Base-by-base conservation (phyloP, 495 filamentous ascomycete species). In the Penicillium salamii region DNA sequence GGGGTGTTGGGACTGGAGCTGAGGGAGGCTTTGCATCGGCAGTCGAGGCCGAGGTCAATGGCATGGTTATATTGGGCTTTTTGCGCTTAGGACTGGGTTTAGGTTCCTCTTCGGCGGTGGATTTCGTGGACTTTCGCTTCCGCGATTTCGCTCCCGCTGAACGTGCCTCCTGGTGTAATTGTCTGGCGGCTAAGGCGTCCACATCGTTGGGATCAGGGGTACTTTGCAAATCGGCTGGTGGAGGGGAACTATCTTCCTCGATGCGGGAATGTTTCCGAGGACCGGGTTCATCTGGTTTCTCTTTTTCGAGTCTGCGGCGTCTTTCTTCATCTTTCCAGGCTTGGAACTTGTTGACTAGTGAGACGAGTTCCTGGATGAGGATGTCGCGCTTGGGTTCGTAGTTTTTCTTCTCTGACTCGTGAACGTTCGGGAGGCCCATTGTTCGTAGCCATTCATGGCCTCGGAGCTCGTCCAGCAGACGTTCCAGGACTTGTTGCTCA, bases 401-500 rank as follows among this genome's bases (percentile, higher is more conserved):
- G 35, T 83, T 81, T 58, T 87, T 93, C 70, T 85, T 89, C 47
- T 87, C 86, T 39, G 78, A 78, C 54, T 95, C 92, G 7, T 90
- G 90, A 18, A 91, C 81, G 9, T 88, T 87, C 41, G 81, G 88
- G 36, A 97, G 84, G n/a, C 93, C 93, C 85, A 99, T 92, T 2
- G 89, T 78, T 46, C 88, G 86, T 47, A 97, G 74, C 93, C 93
- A 99, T 61, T 97, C 93, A 31, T 83, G 86, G n/a, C 91, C 84
- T 61, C 87, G 84, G 3, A 99, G 78, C 32, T 89, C 90, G 38
- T 93, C 90, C 31, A 97, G 78, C 31, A 96, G 74, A 7, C 91
- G 80, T 44, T 93, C 88, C 31, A 97, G 80, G 56, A 91, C 86
- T 43, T 90, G 84, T 55, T 90, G 89, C 61, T 97, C 90, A 75